These are phyloP conservation scores for Auricularia cornea DNA, from an alignment of 768 basidiomycete genomes.

Conservation along the genomic window DNA sequence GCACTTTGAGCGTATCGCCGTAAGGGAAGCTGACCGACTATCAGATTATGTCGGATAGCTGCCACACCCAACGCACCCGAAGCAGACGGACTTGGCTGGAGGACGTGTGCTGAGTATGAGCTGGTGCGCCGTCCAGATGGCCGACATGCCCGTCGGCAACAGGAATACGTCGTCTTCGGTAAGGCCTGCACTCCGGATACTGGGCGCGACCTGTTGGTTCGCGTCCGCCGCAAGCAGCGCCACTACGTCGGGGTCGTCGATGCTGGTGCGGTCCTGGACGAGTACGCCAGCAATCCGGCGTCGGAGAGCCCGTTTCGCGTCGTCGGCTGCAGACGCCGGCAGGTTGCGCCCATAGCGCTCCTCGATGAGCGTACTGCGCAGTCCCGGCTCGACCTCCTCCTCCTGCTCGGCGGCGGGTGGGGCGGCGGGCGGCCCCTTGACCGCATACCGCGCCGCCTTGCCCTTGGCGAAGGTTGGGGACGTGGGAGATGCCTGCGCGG, in stretches of 20 bases:
- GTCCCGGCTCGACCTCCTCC: conserved; percentile 37
- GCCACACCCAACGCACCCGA: conserved; percentile 57
- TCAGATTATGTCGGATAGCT: neutral
- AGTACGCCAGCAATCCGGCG: conserved; percentile 83
- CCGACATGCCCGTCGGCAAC: conserved; percentile 83
- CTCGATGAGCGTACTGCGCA: conserved; percentile 73
- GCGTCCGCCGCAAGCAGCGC: conserved; percentile 9
- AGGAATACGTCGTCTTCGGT: conserved; percentile 85
- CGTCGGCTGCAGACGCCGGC: conserved; percentile 56
- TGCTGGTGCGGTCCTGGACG: conserved; percentile 40
- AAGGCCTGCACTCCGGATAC: conserved; percentile 58
- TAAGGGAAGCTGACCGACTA: conserved; percentile 69
- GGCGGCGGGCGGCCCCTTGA: conserved; percentile 21
- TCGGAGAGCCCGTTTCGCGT: conserved; percentile 81
- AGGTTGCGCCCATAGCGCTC: conserved; percentile 92
- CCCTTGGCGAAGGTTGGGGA: no score
- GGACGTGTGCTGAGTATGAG: conserved; percentile 47
- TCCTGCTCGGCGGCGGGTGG: conserved; percentile 7
- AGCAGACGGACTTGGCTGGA: conserved; percentile 78
- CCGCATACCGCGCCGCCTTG: conserved; percentile 52
- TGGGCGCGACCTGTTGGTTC: conserved; percentile 43
- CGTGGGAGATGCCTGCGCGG: no score
- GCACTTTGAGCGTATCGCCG: conserved; percentile 86
- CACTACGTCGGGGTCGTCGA: conserved; percentile 4
- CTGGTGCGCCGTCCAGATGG: conserved; percentile 88